Percentiles rank a stretch among this genome's conserved stretches.
These are phyloP conservation scores for Sarcodon aspratus DNA, from an alignment of 768 basidiomycete species.

Conservation along the genomic window DNA sequence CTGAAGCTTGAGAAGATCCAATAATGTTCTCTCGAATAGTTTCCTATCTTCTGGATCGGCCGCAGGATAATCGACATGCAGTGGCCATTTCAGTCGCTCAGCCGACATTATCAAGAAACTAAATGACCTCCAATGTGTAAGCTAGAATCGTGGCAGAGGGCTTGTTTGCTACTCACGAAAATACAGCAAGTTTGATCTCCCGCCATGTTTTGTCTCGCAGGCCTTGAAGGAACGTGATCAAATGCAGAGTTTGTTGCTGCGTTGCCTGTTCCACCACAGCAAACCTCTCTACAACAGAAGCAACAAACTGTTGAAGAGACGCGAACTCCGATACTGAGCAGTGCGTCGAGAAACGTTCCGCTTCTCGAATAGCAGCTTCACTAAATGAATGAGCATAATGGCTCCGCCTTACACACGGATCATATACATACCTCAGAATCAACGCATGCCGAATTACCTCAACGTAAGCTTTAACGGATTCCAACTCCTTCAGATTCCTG, in stretches of 20 bases:
- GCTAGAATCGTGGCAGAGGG: neutral
- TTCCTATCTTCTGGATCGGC: slow-evolving; percentile 38
- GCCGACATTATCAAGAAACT: slow-evolving; percentile 56
- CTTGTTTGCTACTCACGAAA: slow-evolving; percentile 33
- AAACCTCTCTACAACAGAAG: slow-evolving; percentile 33
- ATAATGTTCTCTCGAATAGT: slow-evolving; percentile 68
- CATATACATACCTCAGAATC: slow-evolving; percentile 48
- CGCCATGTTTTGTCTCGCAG: slow-evolving; percentile 68
- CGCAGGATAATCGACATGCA: slow-evolving; percentile 50
- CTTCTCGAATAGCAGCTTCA: slow-evolving; percentile 45
- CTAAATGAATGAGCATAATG: slow-evolving; percentile 21
- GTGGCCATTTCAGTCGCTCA: slow-evolving; percentile 83
- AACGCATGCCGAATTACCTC: slow-evolving; percentile 62
- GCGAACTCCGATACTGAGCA: slow-evolving; percentile 44
- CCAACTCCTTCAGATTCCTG: slow-evolving; percentile 62
- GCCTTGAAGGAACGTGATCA: slow-evolving; percentile 49
- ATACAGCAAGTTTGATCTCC: slow-evolving; percentile 57
- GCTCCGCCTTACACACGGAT: neutral
- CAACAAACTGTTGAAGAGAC: slow-evolving; percentile 49
- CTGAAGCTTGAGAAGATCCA: slow-evolving; percentile 70
- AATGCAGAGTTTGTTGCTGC: slow-evolving; percentile 38
- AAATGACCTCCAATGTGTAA: slow-evolving; percentile 2
- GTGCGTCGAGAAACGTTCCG: slow-evolving; percentile 25
- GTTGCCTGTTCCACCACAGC: slow-evolving; percentile 31
- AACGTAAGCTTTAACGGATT: slow-evolving; percentile 67